Percentiles rank a stretch among this genome's conserved stretches.
Evolutionary conservation across 306 rosid genomes (phyloP).

Genomic region (Astragalus glycyphyllos): DNA sequence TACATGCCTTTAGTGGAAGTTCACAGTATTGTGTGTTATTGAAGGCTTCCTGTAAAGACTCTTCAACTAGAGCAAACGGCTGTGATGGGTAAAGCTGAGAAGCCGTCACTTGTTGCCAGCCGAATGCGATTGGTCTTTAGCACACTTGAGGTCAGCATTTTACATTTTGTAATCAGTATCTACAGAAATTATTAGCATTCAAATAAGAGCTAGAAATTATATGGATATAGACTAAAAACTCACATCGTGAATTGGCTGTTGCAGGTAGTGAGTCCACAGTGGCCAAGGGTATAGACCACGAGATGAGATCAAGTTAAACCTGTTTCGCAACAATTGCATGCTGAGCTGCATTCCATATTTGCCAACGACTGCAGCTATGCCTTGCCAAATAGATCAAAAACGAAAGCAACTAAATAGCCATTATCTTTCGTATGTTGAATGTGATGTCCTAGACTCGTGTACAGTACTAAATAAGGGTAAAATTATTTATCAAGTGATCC

Average conservation of each 20-base stretch:
- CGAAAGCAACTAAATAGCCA: background rate
- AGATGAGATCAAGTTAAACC: background rate
- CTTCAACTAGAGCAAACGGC: slow-evolving; percentile 97
- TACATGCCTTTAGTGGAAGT: slow-evolving; percentile 5
- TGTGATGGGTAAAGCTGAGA: slow-evolving; percentile 85
- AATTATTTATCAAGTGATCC: slow-evolving; percentile 1
- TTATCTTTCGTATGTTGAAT: background rate
- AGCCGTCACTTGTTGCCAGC: slow-evolving; percentile 91
- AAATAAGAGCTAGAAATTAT: no score
- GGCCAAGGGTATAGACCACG: slow-evolving; percentile 71
- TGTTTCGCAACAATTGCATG: slow-evolving; percentile 7
- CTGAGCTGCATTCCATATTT: slow-evolving; percentile 20
- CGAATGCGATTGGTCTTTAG: slow-evolving; percentile 87
- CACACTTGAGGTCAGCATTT: slow-evolving; percentile 86
- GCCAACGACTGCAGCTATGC: background rate
- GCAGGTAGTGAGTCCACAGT: slow-evolving; percentile 98
- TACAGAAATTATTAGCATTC: background rate
- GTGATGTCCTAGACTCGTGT: background rate
- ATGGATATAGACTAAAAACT: background rate
- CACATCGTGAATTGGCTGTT: slow-evolving; percentile 23
- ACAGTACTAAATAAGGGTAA: background rate
- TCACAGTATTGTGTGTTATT: slow-evolving; percentile 34
- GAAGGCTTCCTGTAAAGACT: slow-evolving; percentile 97
- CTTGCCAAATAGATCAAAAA: slow-evolving; percentile 1
- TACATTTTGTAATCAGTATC: slow-evolving; percentile 1